phyloP scores from a whole-genome alignment of 805 yeast species.

The Kluyveromyces aestuarii region DNA sequence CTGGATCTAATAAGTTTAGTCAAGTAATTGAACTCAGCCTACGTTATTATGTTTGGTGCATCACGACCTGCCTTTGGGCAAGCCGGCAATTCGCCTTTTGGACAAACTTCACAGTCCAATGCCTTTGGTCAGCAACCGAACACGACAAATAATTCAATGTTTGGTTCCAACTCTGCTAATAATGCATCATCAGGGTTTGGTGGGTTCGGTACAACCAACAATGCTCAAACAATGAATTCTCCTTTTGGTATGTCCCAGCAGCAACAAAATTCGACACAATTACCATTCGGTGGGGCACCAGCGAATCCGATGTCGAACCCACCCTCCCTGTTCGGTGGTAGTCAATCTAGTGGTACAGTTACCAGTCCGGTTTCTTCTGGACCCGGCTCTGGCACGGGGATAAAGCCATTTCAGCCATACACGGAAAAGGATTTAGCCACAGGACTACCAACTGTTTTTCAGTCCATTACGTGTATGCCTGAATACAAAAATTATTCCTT shows the following conservation, averaged over 20 bases:
- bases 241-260: constrained; percentile 25
- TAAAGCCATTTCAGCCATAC: constrained; percentile 58
- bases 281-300: constrained; percentile 19
- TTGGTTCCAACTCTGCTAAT: constrained; percentile 30
- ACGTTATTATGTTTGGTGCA: constrained; percentile 19
- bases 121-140: constrained; percentile 32
- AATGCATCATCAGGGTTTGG: constrained; percentile 29
- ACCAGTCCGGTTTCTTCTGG: constrained; percentile 10
- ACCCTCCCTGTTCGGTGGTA: constrained; percentile 14
- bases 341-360: constrained; percentile 16
- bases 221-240: constrained; percentile 15
- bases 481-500: constrained; percentile 73
- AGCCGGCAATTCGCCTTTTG: constrained; percentile 19
- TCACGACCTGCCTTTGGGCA: constrained; percentile 18
- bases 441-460: constrained; percentile 49
- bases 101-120: constrained; percentile 9
- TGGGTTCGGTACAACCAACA: constrained; percentile 19
- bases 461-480: constrained; percentile 81
- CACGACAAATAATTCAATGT: constrained; percentile 18
- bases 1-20: no score
- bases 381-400: constrained; percentile 57
- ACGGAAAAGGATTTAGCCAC: constrained; percentile 62
- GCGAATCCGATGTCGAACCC: constrained; percentile 4
- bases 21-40: no score
- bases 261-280: constrained; percentile 9